Percentiles rank a stretch among this genome's conserved stretches.
phyloP scores from a whole-genome alignment of 805 yeast species.

The Tetrapisispora nanseiensis region DNA sequence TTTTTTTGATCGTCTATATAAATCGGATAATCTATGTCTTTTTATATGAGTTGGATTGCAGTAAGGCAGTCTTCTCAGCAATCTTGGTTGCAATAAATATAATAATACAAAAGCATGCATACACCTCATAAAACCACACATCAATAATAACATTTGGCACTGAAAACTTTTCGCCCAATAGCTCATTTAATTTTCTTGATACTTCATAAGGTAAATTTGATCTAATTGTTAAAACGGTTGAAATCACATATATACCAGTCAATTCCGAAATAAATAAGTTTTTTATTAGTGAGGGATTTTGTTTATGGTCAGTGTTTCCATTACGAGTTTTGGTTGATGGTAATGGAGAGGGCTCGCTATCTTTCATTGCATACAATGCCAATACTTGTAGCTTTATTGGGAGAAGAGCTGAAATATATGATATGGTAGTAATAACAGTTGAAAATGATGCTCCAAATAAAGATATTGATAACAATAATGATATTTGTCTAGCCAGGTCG shows the following conservation, averaged over 20 bases:
- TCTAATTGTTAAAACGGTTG: slow-evolving; percentile 32
- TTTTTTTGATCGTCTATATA: not conserved
- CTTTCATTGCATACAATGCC: slow-evolving; percentile 21
- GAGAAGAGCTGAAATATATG: slow-evolving; percentile 37
- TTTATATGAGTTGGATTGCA: not conserved
- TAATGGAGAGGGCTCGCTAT: slow-evolving; percentile 9
- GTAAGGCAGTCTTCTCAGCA: slow-evolving; percentile 17
- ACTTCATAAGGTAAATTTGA: slow-evolving; percentile 31
- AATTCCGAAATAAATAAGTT: slow-evolving; percentile 32
- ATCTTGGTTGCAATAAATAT: slow-evolving; percentile 23
- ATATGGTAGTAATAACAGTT: slow-evolving; percentile 51
- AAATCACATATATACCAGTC: slow-evolving; percentile 32
- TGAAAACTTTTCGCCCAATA: slow-evolving; percentile 26
- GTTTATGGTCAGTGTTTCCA: slow-evolving; percentile 1
- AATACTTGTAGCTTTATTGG: slow-evolving; percentile 29
- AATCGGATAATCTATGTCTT: not conserved
- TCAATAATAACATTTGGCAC: slow-evolving; percentile 28
- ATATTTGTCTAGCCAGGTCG: slow-evolving; percentile 30
- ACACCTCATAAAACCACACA: slow-evolving; percentile 35
- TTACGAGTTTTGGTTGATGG: slow-evolving; percentile 10
- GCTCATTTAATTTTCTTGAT: slow-evolving; percentile 24
- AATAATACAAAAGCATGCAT: slow-evolving; percentile 24
- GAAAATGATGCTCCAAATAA: slow-evolving; percentile 56
- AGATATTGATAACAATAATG: slow-evolving; percentile 45
- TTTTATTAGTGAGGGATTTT: slow-evolving; percentile 32